phyloP scores from a whole-genome alignment of 176 grass and related monocot genomes.

The Musa troglodytarum region DNA sequence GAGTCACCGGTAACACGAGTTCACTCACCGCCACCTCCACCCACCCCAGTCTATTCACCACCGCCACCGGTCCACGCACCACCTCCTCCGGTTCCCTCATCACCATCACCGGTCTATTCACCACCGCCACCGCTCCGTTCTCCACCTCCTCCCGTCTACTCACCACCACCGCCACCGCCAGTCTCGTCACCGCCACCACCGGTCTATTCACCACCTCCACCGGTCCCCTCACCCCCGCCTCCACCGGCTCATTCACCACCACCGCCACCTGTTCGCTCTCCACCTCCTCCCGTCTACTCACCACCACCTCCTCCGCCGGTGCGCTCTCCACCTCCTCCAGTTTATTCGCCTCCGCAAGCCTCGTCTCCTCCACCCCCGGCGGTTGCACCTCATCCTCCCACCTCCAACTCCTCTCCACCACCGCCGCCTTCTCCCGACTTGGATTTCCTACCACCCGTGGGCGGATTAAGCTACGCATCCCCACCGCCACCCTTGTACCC shows the following conservation, averaged over 20 bases:
- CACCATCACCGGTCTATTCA: not conserved
- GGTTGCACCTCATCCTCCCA: not conserved
- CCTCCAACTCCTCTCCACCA: constrained; percentile 10
- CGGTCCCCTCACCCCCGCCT: not conserved
- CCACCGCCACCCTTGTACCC: constrained; percentile 27
- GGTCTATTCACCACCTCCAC: not conserved
- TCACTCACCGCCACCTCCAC: constrained; percentile 7
- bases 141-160: not conserved
- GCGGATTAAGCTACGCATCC: constrained; percentile 33
- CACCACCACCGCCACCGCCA: not conserved
- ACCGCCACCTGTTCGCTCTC: not conserved
- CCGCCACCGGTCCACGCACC: not conserved
- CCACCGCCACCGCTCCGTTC: not conserved
- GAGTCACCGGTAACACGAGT: not conserved
- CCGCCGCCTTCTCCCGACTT: constrained; percentile 20
- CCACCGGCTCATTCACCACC: not conserved
- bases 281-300: not conserved
- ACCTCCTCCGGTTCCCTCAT: not conserved
- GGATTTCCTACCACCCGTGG: constrained; percentile 12
- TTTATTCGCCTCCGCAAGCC: not conserved
- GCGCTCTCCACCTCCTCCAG: constrained; percentile 8
- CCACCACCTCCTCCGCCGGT: not conserved
- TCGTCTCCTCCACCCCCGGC: constrained; percentile 5
- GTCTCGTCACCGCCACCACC: constrained; percentile 12
- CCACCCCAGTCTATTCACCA: not conserved